Percentiles rank a stretch among this genome's conserved stretches.
Conservation (phyloP, 192 early-diverging fungal species). For the Backusella australiensis region DNA sequence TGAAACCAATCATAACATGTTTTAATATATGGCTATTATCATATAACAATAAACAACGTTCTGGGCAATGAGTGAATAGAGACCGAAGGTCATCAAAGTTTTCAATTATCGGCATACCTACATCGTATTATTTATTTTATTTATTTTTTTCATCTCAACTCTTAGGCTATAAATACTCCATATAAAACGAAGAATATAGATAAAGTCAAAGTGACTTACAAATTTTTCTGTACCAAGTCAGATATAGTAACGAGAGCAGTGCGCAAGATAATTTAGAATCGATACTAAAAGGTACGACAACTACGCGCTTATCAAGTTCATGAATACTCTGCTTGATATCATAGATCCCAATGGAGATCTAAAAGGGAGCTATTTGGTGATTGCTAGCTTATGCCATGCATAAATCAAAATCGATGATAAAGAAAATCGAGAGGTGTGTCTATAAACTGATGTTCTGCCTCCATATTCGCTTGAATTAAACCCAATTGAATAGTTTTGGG, state of each 20-base stretch:
- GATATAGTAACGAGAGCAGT: neutral
- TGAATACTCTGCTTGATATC: neutral
- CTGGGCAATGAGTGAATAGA: too few relatives aligned
- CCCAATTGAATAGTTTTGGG: too few relatives aligned
- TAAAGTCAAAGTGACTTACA: neutral
- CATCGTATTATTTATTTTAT: neutral
- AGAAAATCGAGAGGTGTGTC: neutral
- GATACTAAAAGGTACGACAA: too few relatives aligned
- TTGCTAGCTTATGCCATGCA: neutral
- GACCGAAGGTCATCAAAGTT: neutral
- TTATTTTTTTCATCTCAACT: neutral
- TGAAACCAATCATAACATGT: too few relatives aligned
- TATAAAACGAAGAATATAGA: neutral
- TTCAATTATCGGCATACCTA: neutral
- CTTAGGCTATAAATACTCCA: neutral
- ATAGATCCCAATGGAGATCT: neutral
- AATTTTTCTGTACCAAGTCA: neutral
- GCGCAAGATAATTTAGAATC: too few relatives aligned
- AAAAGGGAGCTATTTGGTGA: too few relatives aligned
- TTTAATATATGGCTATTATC: too few relatives aligned
- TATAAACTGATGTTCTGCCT: neutral
- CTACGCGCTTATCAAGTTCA: too few relatives aligned
- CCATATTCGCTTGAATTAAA: too few relatives aligned
- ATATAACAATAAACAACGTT: too few relatives aligned
- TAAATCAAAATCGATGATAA: neutral